Base-by-base conservation (phyloP, 371 early-diverging fungal genomes). In the Batkoa obscura region DNA sequence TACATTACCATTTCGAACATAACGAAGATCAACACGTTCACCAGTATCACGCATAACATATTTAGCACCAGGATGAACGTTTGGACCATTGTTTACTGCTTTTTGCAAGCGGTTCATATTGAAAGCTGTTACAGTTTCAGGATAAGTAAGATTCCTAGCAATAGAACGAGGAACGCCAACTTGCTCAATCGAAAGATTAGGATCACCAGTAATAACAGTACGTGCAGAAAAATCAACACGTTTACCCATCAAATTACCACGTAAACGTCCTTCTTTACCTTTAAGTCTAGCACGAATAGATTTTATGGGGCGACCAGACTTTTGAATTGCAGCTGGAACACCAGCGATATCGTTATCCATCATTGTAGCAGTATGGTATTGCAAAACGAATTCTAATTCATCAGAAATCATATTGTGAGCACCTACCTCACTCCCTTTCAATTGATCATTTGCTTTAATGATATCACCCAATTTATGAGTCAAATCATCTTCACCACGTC, bases 221-320 rank as follows among this genome's bases (percentile, higher is more conserved):
- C 99, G 87, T 4, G 99, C 99, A 46, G 94, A 94, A 69, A 99
- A 99, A 71, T 99, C 99, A 0, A 99, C 99, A 73, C 99, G 90
- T 70, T 99, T 99, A 51, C 99, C 99, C 99, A 99, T 99, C 63
- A 99, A 70, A 68, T 99, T 99, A 51, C 98, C 98, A 71, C 99
- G 84, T 52, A 99, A 76, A 61, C 99, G 87, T 43, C 99, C 99
- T 74, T 99, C 99, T 69, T 99, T 99, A 58, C 99, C 99, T 79
- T 99, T 98, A 55, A 99, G 77, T 63, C 99, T 79, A 17, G 96
- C 94, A 58, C 94, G 82, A 59, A 99, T 91, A 15, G 93, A 84
- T 70, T 99, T 99, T 74, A 88, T 77, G 46, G 99, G 98, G 69
- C 99, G 75, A 23, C 99, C 99, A 48, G 90, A 86, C 68, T 81